Evolutionary conservation across 139 green algal species (phyloP).

Genomic region (Chlorella vulgaris): DNA sequence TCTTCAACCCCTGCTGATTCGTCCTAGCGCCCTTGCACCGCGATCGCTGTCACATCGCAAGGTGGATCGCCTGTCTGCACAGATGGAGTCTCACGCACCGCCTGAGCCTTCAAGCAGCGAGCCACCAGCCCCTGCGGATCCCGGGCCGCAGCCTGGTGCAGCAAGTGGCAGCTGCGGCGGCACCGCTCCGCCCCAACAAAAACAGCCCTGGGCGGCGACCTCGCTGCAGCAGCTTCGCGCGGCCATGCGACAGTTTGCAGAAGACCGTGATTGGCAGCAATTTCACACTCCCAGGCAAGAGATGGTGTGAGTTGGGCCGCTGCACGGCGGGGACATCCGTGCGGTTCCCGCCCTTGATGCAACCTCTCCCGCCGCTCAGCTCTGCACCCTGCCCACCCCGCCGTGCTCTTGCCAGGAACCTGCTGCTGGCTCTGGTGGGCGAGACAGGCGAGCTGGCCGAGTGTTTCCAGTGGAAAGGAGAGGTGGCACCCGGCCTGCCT

Average conservation of each 20-base stretch:
- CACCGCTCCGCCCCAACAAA: neutral
- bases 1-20: too few species aligned
- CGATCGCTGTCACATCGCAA: too few species aligned
- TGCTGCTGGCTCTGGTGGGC: conserved; percentile 72
- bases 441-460: conserved; percentile 71
- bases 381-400: neutral
- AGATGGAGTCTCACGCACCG: too few species aligned
- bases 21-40: too few species aligned
- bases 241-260: conserved; percentile 47
- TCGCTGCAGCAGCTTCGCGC: conserved; percentile 56
- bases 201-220: neutral
- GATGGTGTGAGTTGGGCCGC: neutral
- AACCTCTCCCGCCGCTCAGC: neutral
- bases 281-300: conserved; percentile 71
- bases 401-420: conserved; percentile 56
- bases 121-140: too few species aligned
- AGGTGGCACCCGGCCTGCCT: conserved; percentile 60
- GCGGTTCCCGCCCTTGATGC: neutral
- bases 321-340: neutral
- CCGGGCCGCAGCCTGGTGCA: too few species aligned
- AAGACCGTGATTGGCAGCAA: conserved; percentile 71
- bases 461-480: conserved; percentile 72
- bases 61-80: too few species aligned
- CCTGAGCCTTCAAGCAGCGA: too few species aligned
- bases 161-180: neutral